phyloP scores from a whole-genome alignment of 2,329 filamentous ascomycete species.

The Fusarium abutilonis region DNA sequence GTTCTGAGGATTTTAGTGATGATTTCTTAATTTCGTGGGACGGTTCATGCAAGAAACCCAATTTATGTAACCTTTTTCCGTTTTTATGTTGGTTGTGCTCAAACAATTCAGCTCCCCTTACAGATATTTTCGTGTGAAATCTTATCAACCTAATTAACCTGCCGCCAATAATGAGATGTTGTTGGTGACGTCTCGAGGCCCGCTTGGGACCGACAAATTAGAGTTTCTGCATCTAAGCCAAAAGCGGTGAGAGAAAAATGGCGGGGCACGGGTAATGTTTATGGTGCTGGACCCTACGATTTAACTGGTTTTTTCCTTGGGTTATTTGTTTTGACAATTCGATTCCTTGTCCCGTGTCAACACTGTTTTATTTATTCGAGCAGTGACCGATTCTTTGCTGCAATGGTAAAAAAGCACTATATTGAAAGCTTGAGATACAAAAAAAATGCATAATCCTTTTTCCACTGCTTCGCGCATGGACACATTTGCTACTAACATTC shows the following conservation, averaged over 20 bases:
- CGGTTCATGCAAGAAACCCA: too few relatives aligned
- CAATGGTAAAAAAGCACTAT: neutral
- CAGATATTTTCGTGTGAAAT: too few relatives aligned
- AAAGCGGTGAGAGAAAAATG: conserved; percentile 35
- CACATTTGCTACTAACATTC: conserved; percentile 1
- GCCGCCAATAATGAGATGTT: conserved; percentile 4
- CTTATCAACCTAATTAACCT: too few relatives aligned
- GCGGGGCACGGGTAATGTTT: conserved; percentile 19
- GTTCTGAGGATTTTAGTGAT: too few relatives aligned
- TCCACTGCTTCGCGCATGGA: neutral
- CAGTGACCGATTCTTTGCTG: neutral
- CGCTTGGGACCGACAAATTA: conserved; percentile 11
- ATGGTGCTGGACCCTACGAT: conserved; percentile 41
- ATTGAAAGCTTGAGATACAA: too few relatives aligned
- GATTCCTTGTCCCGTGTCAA: neutral
- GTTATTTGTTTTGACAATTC: conserved; percentile 23
- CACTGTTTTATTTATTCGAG: neutral
- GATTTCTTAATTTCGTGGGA: too few relatives aligned
- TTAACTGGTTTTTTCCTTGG: conserved; percentile 29
- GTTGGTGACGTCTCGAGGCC: neutral
- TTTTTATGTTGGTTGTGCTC: too few relatives aligned
- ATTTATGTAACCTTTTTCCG: too few relatives aligned
- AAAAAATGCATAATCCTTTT: too few relatives aligned
- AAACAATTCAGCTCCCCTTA: too few relatives aligned
- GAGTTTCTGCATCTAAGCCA: conserved; percentile 31